These are phyloP conservation scores for Seiridium cupressi DNA, from an alignment of 2,329 filamentous ascomycete genomes.

Conservation along the genomic window DNA sequence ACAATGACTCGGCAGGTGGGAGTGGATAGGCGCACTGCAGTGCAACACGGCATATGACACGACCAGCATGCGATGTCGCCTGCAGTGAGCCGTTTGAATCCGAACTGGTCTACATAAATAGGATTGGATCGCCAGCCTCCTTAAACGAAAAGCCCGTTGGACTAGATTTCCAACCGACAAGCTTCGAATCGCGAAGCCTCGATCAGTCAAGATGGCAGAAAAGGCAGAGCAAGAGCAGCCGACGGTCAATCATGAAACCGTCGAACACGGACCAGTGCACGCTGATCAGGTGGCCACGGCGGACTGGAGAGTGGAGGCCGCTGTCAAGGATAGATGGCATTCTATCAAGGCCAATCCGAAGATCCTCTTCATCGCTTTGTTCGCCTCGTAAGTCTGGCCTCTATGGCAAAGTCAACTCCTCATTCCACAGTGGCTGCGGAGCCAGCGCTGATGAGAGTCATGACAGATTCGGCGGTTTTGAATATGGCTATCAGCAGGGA, in stretches of 20 bases:
- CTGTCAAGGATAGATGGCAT: slow-evolving; percentile 20
- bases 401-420: background rate
- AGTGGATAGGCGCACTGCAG: no score
- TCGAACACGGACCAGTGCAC: background rate
- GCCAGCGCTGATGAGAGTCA: background rate
- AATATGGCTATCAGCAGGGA: slow-evolving; percentile 55
- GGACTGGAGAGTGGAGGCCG: slow-evolving; percentile 10
- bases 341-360: slow-evolving; percentile 33
- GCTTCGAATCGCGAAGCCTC: background rate
- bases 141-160: background rate
- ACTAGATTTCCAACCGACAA: background rate
- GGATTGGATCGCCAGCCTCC: background rate
- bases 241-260: background rate
- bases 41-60: background rate
- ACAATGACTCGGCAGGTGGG: no score
- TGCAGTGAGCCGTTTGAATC: background rate
- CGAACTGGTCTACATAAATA: background rate
- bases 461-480: slow-evolving; percentile 45
- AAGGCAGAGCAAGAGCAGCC: slow-evolving; percentile 1
- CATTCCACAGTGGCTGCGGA: background rate
- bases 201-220: background rate
- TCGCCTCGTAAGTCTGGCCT: slow-evolving; percentile 31
- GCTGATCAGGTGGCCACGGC: slow-evolving; percentile 7
- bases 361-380: slow-evolving; percentile 36
- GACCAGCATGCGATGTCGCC: background rate